Percentiles rank a stretch among this genome's conserved stretches.
Conservation (phyloP, 1,284 basidiomycete genomes). For the Leccinum solheimii region DNA sequence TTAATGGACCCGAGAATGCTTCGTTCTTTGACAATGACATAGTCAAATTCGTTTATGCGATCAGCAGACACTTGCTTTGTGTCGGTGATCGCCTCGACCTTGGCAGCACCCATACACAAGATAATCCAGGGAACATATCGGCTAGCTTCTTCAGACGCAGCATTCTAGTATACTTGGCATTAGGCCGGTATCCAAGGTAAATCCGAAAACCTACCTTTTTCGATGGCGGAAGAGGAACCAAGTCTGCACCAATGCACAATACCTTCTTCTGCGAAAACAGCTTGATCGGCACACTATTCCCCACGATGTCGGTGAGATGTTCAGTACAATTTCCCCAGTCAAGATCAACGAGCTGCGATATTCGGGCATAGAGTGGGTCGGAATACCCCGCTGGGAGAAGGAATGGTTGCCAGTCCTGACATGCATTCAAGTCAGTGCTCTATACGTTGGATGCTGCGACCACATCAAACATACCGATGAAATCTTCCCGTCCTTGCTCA, state of each 20-base stretch:
- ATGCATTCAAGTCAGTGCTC: constrained; percentile 5
- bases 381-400: constrained; percentile 71
- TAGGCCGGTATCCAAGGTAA: neutral
- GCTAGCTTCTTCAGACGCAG: constrained; percentile 29
- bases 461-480: constrained; percentile 27
- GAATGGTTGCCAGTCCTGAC: constrained; percentile 60
- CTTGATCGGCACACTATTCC: constrained; percentile 55
- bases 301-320: constrained; percentile 57
- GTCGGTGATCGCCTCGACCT: constrained; percentile 57
- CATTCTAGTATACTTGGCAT: constrained; percentile 18
- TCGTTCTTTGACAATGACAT: constrained; percentile 63
- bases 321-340: constrained; percentile 64
- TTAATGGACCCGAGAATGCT: constrained; percentile 29
- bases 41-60: constrained; percentile 51
- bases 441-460: neutral
- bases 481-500: constrained; percentile 41
- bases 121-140: constrained; percentile 55
- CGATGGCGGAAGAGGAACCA: constrained; percentile 45
- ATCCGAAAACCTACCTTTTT: constrained; percentile 37
- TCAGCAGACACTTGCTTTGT: constrained; percentile 36
- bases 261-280: constrained; percentile 52
- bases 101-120: constrained; percentile 70
- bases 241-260: constrained; percentile 55
- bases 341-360: constrained; percentile 72
- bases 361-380: constrained; percentile 46